These are phyloP conservation scores for Colletotrichum melonis DNA, from an alignment of 2,329 filamentous ascomycete genomes.

Conservation along the genomic window DNA sequence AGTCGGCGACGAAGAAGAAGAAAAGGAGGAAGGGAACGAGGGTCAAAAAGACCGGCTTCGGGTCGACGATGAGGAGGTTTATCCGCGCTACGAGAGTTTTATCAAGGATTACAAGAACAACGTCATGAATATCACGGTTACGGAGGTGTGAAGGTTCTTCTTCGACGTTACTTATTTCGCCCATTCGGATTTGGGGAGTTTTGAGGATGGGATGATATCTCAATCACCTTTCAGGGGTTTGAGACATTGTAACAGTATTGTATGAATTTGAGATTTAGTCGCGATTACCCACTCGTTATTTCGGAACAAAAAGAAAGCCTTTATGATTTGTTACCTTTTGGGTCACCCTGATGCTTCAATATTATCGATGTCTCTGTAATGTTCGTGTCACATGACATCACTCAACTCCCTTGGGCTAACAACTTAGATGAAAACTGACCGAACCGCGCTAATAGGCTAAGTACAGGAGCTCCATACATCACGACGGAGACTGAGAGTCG, in stretches of 20 bases:
- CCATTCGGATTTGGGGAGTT: not conserved
- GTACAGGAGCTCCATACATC: too few relatives aligned
- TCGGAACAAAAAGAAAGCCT: not conserved
- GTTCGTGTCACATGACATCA: not conserved
- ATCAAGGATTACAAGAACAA: slow-evolving; percentile 33
- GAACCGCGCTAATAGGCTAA: too few relatives aligned
- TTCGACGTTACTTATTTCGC: not conserved
- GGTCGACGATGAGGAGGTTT: slow-evolving; percentile 3
- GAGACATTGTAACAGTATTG: not conserved
- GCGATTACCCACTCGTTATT: not conserved
- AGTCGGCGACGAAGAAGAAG: not conserved
- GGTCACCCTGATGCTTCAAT: not conserved
- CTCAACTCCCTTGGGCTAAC: not conserved
- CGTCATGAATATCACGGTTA: slow-evolving; percentile 23
- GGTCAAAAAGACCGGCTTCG: not conserved
- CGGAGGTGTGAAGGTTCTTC: slow-evolving; percentile 4
- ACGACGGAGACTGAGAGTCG: too few relatives aligned
- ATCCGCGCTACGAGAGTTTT: slow-evolving; percentile 33
- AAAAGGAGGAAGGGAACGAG: not conserved
- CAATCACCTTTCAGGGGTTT: not conserved
- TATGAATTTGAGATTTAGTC: not conserved
- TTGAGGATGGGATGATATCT: not conserved
- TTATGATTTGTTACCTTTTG: not conserved
- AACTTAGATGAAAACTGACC: too few relatives aligned
- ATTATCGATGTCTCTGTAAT: not conserved